Percentiles rank a stretch among this genome's conserved stretches.
phyloP scores from a whole-genome alignment of 768 basidiomycete genomes.

The Hygrocybe coccinea region DNA sequence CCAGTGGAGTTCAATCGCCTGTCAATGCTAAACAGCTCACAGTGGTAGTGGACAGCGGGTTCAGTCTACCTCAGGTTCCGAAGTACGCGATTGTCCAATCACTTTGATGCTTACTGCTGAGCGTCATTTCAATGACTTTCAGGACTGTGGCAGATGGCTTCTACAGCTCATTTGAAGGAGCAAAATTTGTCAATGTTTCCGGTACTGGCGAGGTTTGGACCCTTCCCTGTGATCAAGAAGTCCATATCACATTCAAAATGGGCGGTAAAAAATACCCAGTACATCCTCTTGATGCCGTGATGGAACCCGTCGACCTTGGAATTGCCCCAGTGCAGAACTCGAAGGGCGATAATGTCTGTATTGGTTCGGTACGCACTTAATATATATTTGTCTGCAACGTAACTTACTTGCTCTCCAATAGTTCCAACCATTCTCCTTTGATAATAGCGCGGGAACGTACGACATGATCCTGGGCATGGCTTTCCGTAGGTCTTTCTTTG shows the following conservation, averaged over 20 bases:
- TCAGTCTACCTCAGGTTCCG: conserved; percentile 60
- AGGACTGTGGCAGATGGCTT: conserved; percentile 55
- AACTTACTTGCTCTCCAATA: conserved; percentile 19
- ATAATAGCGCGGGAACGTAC: conserved; percentile 40
- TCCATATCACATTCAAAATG: conserved; percentile 64
- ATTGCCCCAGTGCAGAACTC: conserved; percentile 28
- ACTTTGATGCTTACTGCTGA: not conserved
- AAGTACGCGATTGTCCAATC: conserved; percentile 28
- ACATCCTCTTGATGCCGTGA: conserved; percentile 61
- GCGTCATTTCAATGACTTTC: not conserved
- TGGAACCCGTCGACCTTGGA: conserved; percentile 31
- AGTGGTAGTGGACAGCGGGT: conserved; percentile 66
- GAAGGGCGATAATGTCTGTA: conserved; percentile 32
- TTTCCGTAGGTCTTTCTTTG: conserved; percentile 46
- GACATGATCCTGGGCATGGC: conserved; percentile 73
- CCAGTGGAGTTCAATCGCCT: conserved; percentile 42
- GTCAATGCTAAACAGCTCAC: conserved; percentile 46
- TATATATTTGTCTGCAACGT: not conserved
- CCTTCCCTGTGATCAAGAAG: conserved; percentile 57
- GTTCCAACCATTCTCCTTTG: conserved; percentile 67
- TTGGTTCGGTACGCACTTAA: conserved; percentile 35
- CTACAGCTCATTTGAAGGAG: conserved; percentile 51
- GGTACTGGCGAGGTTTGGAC: conserved; percentile 49
- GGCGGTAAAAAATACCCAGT: conserved; percentile 53
- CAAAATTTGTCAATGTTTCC: conserved; percentile 41